These are phyloP conservation scores for Colletotrichum navitas DNA, from an alignment of 2,329 filamentous ascomycete genomes.

Conservation along the genomic window DNA sequence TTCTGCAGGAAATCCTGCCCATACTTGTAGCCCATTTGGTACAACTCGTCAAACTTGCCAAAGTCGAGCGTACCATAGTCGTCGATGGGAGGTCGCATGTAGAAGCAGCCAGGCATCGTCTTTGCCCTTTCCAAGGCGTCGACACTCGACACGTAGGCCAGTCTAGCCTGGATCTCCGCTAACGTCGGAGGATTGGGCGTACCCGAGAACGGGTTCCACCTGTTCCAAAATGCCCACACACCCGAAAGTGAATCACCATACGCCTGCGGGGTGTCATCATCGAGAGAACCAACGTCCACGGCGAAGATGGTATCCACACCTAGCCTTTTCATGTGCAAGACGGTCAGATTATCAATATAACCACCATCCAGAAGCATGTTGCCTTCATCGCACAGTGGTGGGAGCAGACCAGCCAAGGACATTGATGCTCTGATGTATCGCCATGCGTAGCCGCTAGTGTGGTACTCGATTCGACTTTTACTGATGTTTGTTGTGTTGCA, in stretches of 20 bases:
- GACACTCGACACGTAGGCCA: conserved; percentile 95
- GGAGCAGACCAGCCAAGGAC: conserved; percentile 92
- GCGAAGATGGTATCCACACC: conserved; percentile 96
- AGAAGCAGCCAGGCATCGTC: conserved; percentile 88
- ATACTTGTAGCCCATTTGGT: conserved; percentile 87
- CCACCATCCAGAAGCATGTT: conserved; percentile 97
- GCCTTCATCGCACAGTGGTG: conserved; percentile 95
- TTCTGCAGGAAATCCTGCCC: conserved; percentile 84
- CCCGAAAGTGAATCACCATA: conserved; percentile 96
- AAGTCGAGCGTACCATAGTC: conserved; percentile 95
- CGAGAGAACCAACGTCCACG: conserved; percentile 91
- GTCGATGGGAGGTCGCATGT: conserved; percentile 96
- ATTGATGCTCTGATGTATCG: conserved; percentile 96
- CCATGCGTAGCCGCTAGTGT: conserved; percentile 98
- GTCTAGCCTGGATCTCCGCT: conserved; percentile 92
- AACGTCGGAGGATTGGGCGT: conserved; percentile 93
- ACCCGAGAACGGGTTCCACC: conserved; percentile 95
- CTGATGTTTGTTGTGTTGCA: conserved; percentile 99
- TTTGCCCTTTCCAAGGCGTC: conserved; percentile 96
- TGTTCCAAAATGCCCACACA: conserved; percentile 93
- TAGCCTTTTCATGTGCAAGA: conserved; percentile 95
- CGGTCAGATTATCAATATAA: conserved; percentile 97
- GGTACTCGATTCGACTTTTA: conserved; percentile 90
- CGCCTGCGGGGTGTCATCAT: conserved; percentile 90
- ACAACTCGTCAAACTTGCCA: conserved; percentile 97